phyloP scores from a whole-genome alignment of 768 basidiomycete genomes.

The Phylloporus scabripes region DNA sequence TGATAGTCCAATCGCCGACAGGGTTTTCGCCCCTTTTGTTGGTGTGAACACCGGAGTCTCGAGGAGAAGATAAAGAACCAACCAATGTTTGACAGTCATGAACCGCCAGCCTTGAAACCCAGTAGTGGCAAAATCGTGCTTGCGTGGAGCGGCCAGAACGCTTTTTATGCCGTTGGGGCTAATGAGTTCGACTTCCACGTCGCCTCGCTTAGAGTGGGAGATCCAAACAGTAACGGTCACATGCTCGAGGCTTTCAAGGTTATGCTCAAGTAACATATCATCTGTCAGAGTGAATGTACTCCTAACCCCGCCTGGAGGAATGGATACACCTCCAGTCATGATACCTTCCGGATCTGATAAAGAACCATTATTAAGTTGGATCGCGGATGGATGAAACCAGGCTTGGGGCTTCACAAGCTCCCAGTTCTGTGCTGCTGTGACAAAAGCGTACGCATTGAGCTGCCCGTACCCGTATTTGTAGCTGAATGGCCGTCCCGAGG shows the following conservation, averaged over 20 bases:
- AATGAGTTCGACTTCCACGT: constrained; percentile 84
- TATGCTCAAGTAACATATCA: constrained; percentile 61
- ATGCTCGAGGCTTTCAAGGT: constrained; percentile 88
- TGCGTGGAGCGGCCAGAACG: constrained; percentile 69
- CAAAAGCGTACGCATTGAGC: constrained; percentile 76
- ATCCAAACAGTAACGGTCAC: constrained; percentile 93
- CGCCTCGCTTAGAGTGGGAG: constrained; percentile 77
- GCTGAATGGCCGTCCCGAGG: constrained; percentile 45
- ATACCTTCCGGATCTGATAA: constrained; percentile 41
- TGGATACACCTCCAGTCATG: constrained; percentile 61
- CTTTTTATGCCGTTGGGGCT: constrained; percentile 87
- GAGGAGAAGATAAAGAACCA: constrained; percentile 7
- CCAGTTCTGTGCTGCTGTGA: constrained; percentile 80
- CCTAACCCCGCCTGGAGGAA: constrained; percentile 57
- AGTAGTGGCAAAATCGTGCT: constrained; percentile 52
- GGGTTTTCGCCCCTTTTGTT: constrained; percentile 83
- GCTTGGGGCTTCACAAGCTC: constrained; percentile 88
- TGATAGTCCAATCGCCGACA: constrained; percentile 85
- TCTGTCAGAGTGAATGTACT: constrained; percentile 63
- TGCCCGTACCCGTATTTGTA: constrained; percentile 97
- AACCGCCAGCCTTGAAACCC: constrained; percentile 98
- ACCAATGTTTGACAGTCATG: constrained; percentile 99
- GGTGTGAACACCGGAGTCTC: constrained; percentile 12
- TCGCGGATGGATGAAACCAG: constrained; percentile 73
- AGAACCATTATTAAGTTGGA: constrained; percentile 59